A percentile compares a stretch with the other conserved stretches of the same genome.
Evolutionary conservation across 2,329 filamentous ascomycete genomes (phyloP).

Genomic region (Fusarium bactridioides): DNA sequence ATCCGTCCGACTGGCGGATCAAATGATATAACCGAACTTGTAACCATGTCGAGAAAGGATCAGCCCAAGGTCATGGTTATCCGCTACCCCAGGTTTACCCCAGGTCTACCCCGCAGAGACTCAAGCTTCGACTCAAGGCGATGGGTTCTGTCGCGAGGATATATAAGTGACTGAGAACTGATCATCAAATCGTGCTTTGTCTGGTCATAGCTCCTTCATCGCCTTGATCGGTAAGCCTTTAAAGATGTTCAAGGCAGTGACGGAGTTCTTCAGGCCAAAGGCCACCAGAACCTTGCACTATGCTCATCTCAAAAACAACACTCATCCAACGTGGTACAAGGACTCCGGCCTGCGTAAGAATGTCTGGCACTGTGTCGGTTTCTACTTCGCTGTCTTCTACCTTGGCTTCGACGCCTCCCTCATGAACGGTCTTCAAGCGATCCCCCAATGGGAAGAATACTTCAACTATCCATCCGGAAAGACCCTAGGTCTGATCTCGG

Average conservation of each 20-base stretch:
- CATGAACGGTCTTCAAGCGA: constrained; percentile 18
- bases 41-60: neutral
- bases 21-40: neutral
- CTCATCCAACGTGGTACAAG: constrained; percentile 21
- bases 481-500: constrained; percentile 15
- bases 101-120: constrained; percentile 6
- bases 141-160: neutral
- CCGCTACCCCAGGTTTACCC: constrained; percentile 26
- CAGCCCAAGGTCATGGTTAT: neutral
- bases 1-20: neutral
- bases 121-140: neutral
- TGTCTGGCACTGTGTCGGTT: constrained; percentile 27
- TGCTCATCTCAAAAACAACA: constrained; percentile 25
- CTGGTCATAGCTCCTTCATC: neutral
- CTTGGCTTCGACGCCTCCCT: constrained; percentile 11
- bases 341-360: constrained; percentile 16
- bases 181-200: fast-evolving
- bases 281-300: constrained; percentile 20
- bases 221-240: too few species aligned
- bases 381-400: constrained; percentile 29
- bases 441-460: constrained; percentile 27
- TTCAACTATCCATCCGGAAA: constrained; percentile 23
- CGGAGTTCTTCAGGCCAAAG: constrained; percentile 18
- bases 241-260: constrained; percentile 9
- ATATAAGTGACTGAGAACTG: neutral